phyloP scores from a whole-genome alignment of 2,329 filamentous ascomycete genomes.

The Exophiala oligosperma region DNA sequence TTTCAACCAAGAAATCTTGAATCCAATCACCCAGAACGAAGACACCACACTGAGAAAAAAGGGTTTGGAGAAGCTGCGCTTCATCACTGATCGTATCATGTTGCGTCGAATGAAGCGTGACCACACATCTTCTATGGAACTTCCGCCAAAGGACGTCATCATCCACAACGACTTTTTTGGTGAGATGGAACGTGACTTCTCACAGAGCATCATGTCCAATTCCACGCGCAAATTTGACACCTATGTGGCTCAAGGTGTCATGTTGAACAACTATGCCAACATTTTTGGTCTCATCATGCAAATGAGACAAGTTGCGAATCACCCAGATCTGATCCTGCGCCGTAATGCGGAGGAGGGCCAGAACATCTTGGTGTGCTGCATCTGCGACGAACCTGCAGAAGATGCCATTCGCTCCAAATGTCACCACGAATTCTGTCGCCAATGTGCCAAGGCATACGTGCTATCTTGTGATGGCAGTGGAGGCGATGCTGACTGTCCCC shows the following conservation, averaged over 20 bases:
- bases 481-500: conserved; percentile 68
- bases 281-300: conserved; percentile 99
- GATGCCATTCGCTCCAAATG: conserved; percentile 90
- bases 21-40: conserved; percentile 68
- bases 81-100: conserved; percentile 94
- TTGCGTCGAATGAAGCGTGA: conserved; percentile 91
- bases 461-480: conserved; percentile 65
- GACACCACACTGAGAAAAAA: conserved; percentile 56
- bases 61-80: conserved; percentile 78
- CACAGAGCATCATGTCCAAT: conserved; percentile 91
- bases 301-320: conserved; percentile 96
- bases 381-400: conserved; percentile 95
- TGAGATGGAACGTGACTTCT: conserved; percentile 94
- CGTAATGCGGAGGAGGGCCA: conserved; percentile 83
- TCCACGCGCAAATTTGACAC: conserved; percentile 88
- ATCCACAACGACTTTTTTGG: conserved; percentile 96
- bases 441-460: conserved; percentile 78
- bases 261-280: conserved; percentile 97
- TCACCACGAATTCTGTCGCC: conserved; percentile 87
- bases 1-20: conserved; percentile 93
- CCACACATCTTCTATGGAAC: conserved; percentile 90
- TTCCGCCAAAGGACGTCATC: conserved; percentile 90
- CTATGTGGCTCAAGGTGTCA: conserved; percentile 89
- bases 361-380: conserved; percentile 86
- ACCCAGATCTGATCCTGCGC: conserved; percentile 90